phyloP scores from a whole-genome alignment of 2,329 filamentous ascomycete genomes.

The Microsporum audouinii region DNA sequence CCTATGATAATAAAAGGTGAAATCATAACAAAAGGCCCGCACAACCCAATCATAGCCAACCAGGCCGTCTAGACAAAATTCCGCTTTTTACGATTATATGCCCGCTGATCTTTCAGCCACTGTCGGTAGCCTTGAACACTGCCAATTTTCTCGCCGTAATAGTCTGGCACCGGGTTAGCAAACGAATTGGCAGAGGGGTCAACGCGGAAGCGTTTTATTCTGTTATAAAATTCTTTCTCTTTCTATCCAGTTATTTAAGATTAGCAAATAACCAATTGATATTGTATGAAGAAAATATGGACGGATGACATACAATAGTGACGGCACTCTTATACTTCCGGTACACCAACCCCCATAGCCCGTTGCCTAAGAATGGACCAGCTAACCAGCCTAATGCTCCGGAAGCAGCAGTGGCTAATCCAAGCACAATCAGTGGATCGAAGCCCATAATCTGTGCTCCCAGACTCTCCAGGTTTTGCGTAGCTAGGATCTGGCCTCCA shows the following conservation, averaged over 20 bases:
- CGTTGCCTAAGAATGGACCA: slow-evolving; percentile 71
- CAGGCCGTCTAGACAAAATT: slow-evolving; percentile 24
- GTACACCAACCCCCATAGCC: slow-evolving; percentile 66
- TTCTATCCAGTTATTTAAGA: slow-evolving; percentile 44
- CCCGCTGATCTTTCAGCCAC: slow-evolving; percentile 95
- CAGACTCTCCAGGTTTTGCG: slow-evolving; percentile 55
- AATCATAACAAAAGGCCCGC: neutral
- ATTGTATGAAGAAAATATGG: neutral
- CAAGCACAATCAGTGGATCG: slow-evolving; percentile 78
- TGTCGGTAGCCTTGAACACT: slow-evolving; percentile 83
- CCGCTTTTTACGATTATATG: slow-evolving; percentile 81
- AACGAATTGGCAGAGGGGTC: slow-evolving; percentile 82
- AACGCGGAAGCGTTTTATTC: slow-evolving; percentile 84
- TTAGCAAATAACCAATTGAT: neutral
- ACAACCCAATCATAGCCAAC: neutral
- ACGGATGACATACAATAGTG: slow-evolving; percentile 44
- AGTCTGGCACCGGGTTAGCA: slow-evolving; percentile 88
- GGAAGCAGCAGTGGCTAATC: slow-evolving; percentile 64
- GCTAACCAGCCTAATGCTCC: slow-evolving; percentile 77
- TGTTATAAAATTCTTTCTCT: slow-evolving; percentile 84
- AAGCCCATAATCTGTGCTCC: slow-evolving; percentile 63
- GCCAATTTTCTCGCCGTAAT: slow-evolving; percentile 96
- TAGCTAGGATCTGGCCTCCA: slow-evolving; percentile 47
- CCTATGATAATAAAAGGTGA: neutral
- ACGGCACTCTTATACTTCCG: slow-evolving; percentile 60